Evolutionary conservation across 768 basidiomycete species (phyloP).

Genomic region (Tulasnella sp.): DNA sequence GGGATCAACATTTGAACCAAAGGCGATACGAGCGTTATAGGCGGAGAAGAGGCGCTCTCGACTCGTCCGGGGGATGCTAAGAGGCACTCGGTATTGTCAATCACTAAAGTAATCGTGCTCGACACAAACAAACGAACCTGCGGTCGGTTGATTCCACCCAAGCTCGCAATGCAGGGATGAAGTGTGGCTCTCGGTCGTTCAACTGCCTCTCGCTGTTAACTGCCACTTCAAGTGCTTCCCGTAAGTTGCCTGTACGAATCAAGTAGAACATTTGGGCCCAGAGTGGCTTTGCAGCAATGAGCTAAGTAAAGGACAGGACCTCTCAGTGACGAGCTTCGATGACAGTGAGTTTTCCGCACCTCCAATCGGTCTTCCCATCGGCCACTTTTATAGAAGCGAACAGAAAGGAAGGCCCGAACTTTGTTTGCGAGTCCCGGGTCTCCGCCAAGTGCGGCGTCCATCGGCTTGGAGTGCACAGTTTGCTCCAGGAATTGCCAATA

Average conservation of each 20-base stretch:
- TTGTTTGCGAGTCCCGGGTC: slow-evolving; percentile 88
- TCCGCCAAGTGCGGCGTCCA: slow-evolving; percentile 84
- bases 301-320: slow-evolving; percentile 43
- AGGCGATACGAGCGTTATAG: slow-evolving; percentile 72
- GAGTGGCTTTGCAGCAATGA: slow-evolving; percentile 79
- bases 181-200: slow-evolving; percentile 74
- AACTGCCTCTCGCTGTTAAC: slow-evolving; percentile 63
- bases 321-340: background rate
- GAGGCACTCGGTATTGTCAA: background rate
- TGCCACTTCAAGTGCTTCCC: slow-evolving; percentile 78
- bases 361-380: slow-evolving; percentile 85
- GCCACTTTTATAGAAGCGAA: slow-evolving; percentile 75
- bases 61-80: slow-evolving; percentile 39
- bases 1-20: slow-evolving; percentile 82
- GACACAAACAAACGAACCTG: slow-evolving; percentile 50
- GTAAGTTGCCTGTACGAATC: slow-evolving; percentile 74
- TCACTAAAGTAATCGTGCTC: background rate
- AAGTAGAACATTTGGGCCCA: slow-evolving; percentile 96
- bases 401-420: slow-evolving; percentile 78
- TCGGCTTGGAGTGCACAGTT: slow-evolving; percentile 73
- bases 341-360: slow-evolving; percentile 45
- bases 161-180: slow-evolving; percentile 74
- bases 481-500: slow-evolving; percentile 81
- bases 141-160: slow-evolving; percentile 81
- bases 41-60: slow-evolving; percentile 60